A percentile compares a stretch with the other conserved stretches of the same genome.
Conservation (phyloP, 1,284 basidiomycete species). For the Mycosarcoma maydis region DNA sequence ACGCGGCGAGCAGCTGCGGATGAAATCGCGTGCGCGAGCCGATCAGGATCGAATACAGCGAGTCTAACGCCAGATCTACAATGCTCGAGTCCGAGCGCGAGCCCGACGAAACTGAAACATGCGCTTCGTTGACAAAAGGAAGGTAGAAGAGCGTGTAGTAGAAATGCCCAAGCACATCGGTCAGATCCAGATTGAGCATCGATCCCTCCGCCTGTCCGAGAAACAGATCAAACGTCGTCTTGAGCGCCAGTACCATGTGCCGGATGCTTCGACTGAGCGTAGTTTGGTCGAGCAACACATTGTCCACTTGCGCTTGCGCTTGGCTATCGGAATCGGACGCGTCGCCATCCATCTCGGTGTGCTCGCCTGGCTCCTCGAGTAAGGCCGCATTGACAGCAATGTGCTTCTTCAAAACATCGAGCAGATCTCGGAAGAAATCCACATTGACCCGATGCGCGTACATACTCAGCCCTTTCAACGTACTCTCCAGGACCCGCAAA, state of each 20-base stretch:
- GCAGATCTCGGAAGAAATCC: conserved; percentile 96
- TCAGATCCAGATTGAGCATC: conserved; percentile 86
- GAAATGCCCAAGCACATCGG: conserved; percentile 83
- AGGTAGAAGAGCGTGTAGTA: conserved; percentile 72
- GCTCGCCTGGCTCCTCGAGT: too few species aligned
- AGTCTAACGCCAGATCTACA: conserved; percentile 33
- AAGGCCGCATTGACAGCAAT: conserved; percentile 68
- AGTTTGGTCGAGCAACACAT: conserved; percentile 31
- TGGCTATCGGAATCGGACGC: conserved; percentile 2
- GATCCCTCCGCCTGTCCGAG: conserved; percentile 94
- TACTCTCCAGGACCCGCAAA: conserved; percentile 83
- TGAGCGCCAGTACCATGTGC: conserved; percentile 82
- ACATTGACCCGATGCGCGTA: conserved; percentile 97
- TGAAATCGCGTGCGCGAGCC: conserved; percentile 76
- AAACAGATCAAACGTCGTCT: conserved; percentile 94
- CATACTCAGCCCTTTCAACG: conserved; percentile 88
- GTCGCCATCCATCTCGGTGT: background rate
- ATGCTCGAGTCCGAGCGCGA: background rate
- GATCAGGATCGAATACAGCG: conserved; percentile 76
- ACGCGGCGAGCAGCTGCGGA: conserved; percentile 76
- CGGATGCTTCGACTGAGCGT: conserved; percentile 69
- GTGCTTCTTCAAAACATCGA: conserved; percentile 84
- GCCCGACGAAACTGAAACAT: conserved; percentile 63
- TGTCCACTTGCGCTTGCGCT: conserved; percentile 9
- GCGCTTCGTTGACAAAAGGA: conserved; percentile 69